Base-by-base conservation (phyloP, 352 stramenopile species). In the Globisporangium abappressorium region DNA sequence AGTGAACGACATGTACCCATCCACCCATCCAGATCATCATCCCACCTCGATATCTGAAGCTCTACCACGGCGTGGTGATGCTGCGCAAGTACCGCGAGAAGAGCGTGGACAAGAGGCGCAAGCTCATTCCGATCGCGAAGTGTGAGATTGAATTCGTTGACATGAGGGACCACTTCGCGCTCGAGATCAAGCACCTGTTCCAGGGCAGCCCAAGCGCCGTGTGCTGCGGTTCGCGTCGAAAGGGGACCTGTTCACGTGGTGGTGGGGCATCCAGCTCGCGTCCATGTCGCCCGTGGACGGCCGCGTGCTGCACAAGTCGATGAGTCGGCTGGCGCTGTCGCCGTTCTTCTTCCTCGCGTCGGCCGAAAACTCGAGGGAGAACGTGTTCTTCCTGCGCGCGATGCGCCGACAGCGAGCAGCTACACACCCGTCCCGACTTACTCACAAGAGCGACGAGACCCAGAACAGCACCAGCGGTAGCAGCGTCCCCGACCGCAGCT, bases 171-270 rank as follows among this genome's bases (percentile, higher is more conserved):
- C 65, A 76, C 36, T 20, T 85, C 33, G 18, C 33, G 9, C 64
- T 92, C 61, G 79, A 90, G 43, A 64, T 93, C 38, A 74, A 91
- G 49, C 89, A 82, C 68, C 33, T 80, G 0, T 91, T 81, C 66
- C 85, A 92, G 65, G 70, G 74, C 78, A 77, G 36, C 72, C 61
- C 4, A 77, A 85, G 70, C 77, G 60, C 6, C 66, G 65, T n/a
- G 59, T 77, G 33, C 34, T 93, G 24, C 76, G 81, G n/a, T 86
- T 86, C 60, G 47, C 79, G 36, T 79, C 69, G 61, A 84, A 84
- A 58, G 66, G 72, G 22, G 81, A 90, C 64, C 73, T 93, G 65
- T 92, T 91, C 53, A 64, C 90, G 2, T 93, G 85, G 85, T 93
- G 84, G 84, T 93, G 82, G 82, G 76, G 74, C 2, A 79, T 93